Conservation (phyloP, 2,329 filamentous ascomycete species). For the Cladosporium phlei region DNA sequence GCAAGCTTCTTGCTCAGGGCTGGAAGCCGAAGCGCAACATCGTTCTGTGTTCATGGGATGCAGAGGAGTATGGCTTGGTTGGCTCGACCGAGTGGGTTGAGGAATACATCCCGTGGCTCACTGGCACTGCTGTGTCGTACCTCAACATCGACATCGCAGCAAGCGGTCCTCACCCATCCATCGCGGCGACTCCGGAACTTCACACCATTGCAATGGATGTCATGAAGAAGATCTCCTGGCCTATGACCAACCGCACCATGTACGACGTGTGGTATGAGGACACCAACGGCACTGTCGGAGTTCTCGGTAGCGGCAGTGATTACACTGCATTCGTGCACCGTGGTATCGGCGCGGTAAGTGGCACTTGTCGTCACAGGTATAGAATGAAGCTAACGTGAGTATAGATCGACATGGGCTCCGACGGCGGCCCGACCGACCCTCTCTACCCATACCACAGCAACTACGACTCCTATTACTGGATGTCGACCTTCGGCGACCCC, state of each 20-base stretch:
- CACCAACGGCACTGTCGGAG: constrained; percentile 34
- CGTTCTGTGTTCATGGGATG: constrained; percentile 41
- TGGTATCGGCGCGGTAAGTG: constrained; percentile 25
- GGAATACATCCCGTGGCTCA: constrained; percentile 46
- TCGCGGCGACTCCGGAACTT: constrained; percentile 66
- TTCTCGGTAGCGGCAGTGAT: constrained; percentile 44
- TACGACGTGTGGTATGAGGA: constrained; percentile 42
- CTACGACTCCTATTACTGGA: constrained; percentile 50
- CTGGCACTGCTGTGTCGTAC: constrained; percentile 42
- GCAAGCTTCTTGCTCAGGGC: constrained; percentile 42
- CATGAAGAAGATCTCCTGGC: constrained; percentile 51
- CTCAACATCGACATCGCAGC: constrained; percentile 50
- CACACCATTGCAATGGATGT: constrained; percentile 65
- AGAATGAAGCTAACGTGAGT: constrained; percentile 5
- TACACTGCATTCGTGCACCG: constrained; percentile 46
- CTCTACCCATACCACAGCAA: constrained; percentile 47
- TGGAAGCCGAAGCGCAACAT: constrained; percentile 52
- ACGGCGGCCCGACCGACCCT: constrained; percentile 32
- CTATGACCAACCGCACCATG: constrained; percentile 38
- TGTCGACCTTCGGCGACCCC: constrained; percentile 48
- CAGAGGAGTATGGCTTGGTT: constrained; percentile 39
- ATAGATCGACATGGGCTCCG: constrained; percentile 40
- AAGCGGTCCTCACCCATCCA: constrained; percentile 53
- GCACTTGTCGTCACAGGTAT: not conserved
- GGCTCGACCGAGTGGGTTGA: constrained; percentile 47